Evolutionary conservation across 2,329 filamentous ascomycete genomes (phyloP), one percentile per base, ranked within the genome.

Genomic region (Elsinoe perseae): DNA sequence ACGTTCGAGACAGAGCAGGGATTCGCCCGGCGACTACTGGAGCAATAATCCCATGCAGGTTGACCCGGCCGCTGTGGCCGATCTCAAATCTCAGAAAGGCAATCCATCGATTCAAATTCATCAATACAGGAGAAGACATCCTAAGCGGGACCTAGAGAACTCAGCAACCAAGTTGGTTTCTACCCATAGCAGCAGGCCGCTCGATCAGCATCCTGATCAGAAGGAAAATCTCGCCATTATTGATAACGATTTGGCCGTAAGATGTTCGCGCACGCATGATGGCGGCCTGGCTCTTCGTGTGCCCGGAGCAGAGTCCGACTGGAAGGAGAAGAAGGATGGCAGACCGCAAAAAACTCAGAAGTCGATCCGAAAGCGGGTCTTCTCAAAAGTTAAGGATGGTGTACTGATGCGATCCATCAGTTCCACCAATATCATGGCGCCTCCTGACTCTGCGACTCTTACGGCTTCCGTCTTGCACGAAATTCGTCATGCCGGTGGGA

Each of bases 321-420:
- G n/a, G 12, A 9, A 36, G 4, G 10, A 14, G 4, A 4, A 4
- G 3, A 14, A 14, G 12, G 32, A 36, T 14, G 10, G 32, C 10
- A 36, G 12, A 36, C 4, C 12, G 12, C 32, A 36, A 14, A 36
- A 14, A 14, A 36, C 3, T 36, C 32, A 36, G 34, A 64, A 64
- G 20, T 70, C 69, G 1, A 64, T 69, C 30, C 68, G 68, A 52
- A 65, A 64, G 27, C 61, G 68, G n/a, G 64, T 71, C 59, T 60
- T 71, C 4, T 67, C 68, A 4, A 66, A 61, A 38, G 66, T 71
- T 50, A 69, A 64, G 56, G 64, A 66, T 50, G 67, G 68, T 43
- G 63, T 70, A 40, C 58, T 60, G 18, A 59, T 58, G 21, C 61
- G 65, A 9, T 65, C 65, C 3, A 65, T 62, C 48, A 67, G 60